Evolutionary conservation across 768 basidiomycete species (phyloP), one percentile per base, ranked within the genome.

Genomic region (Termitomyces sp.): DNA sequence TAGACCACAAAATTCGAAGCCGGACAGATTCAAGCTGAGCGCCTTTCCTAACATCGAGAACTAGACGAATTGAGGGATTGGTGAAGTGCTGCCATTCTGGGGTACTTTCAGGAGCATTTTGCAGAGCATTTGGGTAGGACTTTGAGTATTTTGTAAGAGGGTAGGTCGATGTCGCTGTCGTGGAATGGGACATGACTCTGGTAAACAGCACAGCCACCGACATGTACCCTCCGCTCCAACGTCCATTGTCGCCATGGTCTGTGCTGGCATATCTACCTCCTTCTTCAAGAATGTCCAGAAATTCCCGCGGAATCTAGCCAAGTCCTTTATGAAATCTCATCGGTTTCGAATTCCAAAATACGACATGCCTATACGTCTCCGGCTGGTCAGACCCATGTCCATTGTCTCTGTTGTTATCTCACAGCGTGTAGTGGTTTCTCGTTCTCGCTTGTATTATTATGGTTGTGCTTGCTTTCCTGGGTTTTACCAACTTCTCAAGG

Each of bases 11-110:
- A 45, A 91, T 81, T 31, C 82, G 81, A 60, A 90, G 68, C 39
- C 85, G 75, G 60, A 88, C 81, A 45, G 87, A 88, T 60, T 84
- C 81, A 4, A 88, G 75, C 39, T 79, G 77, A 22, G 76, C 77
- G 15, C 73, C 71, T 66, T 78, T 85, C 62, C 75, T 82, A 34
- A 78, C 74, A 66, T 92, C 88, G 31, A 92, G 74, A 24, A 80
- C 69, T 31, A 91, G 77, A 39, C 73, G 78, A 57, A 92, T 81
- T 51, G 77, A 69, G 1, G 90, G 88, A 62, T 91, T 89, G 20
- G 80, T 80, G 63, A 85, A 90, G 65, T 91, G 89, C 64, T 90
- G 86, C 90, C 90, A 92, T 67, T 89, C 87, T 2, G 75, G 65
- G 34, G 76, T 69, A 18, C 37, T 59, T 34, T 70, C 66, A 22